Evolutionary conservation across 164 flowering plant species (phyloP), one percentile per base, ranked within the genome.

Genomic region (Umbilicus rupestris): DNA sequence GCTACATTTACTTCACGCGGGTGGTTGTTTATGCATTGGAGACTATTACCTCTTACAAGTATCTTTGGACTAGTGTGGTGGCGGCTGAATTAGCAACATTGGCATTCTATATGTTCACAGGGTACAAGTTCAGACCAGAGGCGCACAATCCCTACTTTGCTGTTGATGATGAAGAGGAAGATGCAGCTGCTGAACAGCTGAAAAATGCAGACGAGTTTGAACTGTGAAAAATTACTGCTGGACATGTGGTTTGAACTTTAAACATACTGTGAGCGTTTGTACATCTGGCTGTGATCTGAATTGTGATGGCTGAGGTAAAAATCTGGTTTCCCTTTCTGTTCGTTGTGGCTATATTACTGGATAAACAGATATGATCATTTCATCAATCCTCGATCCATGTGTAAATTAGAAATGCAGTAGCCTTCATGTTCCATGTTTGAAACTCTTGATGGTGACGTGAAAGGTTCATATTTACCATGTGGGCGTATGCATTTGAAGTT

Each of bases 141-240:
- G 89, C 76, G 1, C 96, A 90, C 60, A 92, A 92, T 64, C 93
- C 93, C 0, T 90, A 90, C 46, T 90, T 88, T 71, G 93, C 81
- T 39, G 73, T 92, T 57, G 93, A 92, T 72, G 98, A 90, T 75
- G 96, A 85, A 11, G 98, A 92, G 76, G 97, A 90, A 69, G 97
- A 92, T 62, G 96, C 88, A 39, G 96, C 96, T 1, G 87, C 84
- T 6, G 87, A 86, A 66, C 78, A 79, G 15, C 68, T 85, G 76
- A 88, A 84, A 81, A 82, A 84, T 29, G 95, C 84, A 33, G 95
- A 86, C 47, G 94, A 84, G 63, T 84, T 86, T 63, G 91, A 88
- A 59, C 78, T 88, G 77, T 88, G 74, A 85, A 37, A 68, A 10
- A 10, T 41, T 41, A 3, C 44, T 41, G 7, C 44, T 31, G n/a